Conservation (phyloP, 441 rosid genomes). For the Cnidoscolus chayamansa region DNA sequence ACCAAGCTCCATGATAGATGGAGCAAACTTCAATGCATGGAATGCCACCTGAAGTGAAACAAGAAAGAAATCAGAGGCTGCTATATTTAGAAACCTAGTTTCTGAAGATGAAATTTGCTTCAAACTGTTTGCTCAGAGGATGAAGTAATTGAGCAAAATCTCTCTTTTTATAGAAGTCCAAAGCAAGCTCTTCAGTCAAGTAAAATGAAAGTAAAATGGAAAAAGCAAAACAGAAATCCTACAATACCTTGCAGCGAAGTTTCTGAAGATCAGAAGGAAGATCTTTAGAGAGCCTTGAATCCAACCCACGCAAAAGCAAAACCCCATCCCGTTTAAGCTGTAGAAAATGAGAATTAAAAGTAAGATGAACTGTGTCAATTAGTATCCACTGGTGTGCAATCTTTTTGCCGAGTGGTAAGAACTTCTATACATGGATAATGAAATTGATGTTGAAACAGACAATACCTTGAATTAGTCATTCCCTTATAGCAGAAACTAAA, state of each 20-base stretch:
- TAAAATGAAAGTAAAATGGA: background rate
- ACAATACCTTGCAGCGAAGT: constrained; percentile 81
- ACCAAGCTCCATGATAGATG: constrained; percentile 64
- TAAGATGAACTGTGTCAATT: constrained; percentile 14
- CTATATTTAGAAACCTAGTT: background rate
- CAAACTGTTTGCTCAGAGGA: background rate
- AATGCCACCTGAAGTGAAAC: constrained; percentile 65
- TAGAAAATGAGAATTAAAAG: constrained; percentile 25
- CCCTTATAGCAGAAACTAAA: background rate
- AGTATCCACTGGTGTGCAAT: constrained; percentile 6
- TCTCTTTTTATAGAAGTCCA: background rate
- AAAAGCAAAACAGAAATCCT: background rate
- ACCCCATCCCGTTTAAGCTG: constrained; percentile 85
- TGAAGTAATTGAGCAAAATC: background rate
- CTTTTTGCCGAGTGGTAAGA: constrained; percentile 9
- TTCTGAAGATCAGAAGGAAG: constrained; percentile 91
- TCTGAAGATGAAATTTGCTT: background rate
- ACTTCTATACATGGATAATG: background rate
- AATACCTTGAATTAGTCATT: constrained; percentile 3
- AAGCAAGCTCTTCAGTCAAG: background rate
- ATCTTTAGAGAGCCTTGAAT: constrained; percentile 89
- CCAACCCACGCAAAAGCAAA: constrained; percentile 76
- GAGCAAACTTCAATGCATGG: constrained; percentile 70
- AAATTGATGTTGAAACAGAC: background rate
- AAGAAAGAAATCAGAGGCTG: constrained; percentile 3